Conservation (phyloP, 2,329 filamentous ascomycete genomes). For the Ploettnerulaceae sp. region DNA sequence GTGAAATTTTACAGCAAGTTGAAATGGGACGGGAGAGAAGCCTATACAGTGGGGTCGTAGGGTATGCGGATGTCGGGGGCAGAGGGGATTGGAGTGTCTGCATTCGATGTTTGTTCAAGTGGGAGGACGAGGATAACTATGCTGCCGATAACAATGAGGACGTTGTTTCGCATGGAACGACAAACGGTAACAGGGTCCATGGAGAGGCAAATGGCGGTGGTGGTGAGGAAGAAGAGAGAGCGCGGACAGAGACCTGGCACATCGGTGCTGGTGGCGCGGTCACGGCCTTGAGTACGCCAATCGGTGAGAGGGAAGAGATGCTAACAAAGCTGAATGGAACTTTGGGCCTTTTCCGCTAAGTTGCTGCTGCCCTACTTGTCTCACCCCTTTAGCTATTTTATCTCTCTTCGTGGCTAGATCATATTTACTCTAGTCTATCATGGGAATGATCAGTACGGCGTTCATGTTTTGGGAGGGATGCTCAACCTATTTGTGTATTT, state of each 20-base stretch:
- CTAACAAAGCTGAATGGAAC: constrained; percentile 52
- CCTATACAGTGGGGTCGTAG: constrained; percentile 83
- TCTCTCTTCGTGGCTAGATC: no score
- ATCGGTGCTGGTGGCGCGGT: constrained; percentile 89
- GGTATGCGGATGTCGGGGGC: constrained; percentile 83
- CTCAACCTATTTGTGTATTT: no score
- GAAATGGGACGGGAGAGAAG: constrained; percentile 61
- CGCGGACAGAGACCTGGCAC: constrained; percentile 61
- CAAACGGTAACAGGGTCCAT: no score
- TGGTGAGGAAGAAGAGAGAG: constrained; percentile 29
- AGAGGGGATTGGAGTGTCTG: constrained; percentile 87
- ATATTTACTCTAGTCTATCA: no score
- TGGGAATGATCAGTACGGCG: no score
- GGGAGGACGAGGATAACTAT: constrained; percentile 57
- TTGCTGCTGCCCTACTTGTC: no score
- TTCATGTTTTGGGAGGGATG: no score
- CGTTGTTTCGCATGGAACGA: no score
- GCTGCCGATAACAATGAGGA: no score
- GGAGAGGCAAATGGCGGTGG: constrained; percentile 9
- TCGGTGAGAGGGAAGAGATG: constrained; percentile 90
- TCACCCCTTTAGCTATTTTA: no score
- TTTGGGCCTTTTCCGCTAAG: constrained; percentile 26
- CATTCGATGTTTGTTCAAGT: constrained; percentile 75
- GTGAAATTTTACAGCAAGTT: constrained; percentile 69
- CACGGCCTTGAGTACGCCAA: constrained; percentile 73